Percentiles rank a stretch among this genome's conserved stretches.
phyloP scores from a whole-genome alignment of 345 rosid genomes.

The Eucalyptus guilfoylei region DNA sequence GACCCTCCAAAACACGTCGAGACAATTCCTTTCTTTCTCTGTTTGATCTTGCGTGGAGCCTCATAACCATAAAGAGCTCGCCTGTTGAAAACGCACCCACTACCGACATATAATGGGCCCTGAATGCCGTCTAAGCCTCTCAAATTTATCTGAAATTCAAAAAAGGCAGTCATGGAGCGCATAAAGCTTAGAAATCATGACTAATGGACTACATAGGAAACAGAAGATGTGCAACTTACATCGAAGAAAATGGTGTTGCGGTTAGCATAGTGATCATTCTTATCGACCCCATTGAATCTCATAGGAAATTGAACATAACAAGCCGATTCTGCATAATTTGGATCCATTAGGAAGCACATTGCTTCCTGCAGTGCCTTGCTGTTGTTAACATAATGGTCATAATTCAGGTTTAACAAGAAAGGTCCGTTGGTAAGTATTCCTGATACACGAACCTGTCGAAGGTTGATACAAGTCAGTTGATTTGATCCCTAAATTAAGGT shows the following conservation, averaged over 20 bases:
- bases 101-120: constrained; percentile 6
- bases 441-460: constrained; percentile 5
- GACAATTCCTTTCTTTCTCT: not conserved
- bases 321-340: not conserved
- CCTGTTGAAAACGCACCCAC: not conserved
- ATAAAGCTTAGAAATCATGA: not conserved
- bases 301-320: constrained; percentile 16
- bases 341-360: constrained; percentile 18
- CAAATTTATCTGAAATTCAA: not conserved
- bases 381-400: not conserved
- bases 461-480: not conserved
- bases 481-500: not conserved
- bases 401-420: constrained; percentile 4
- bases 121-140: constrained; percentile 21
- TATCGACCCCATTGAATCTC: not conserved
- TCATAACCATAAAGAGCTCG: constrained; percentile 4
- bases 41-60: not conserved
- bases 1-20: not conserved
- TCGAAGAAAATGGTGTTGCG: constrained; percentile 7
- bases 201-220: not conserved
- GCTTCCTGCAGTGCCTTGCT: constrained; percentile 12
- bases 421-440: constrained; percentile 7
- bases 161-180: too few relatives aligned
- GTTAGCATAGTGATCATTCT: constrained; percentile 3
- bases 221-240: not conserved